Conservation (phyloP, 805 yeast genomes). For the Kodamaea kaohsiungensis region DNA sequence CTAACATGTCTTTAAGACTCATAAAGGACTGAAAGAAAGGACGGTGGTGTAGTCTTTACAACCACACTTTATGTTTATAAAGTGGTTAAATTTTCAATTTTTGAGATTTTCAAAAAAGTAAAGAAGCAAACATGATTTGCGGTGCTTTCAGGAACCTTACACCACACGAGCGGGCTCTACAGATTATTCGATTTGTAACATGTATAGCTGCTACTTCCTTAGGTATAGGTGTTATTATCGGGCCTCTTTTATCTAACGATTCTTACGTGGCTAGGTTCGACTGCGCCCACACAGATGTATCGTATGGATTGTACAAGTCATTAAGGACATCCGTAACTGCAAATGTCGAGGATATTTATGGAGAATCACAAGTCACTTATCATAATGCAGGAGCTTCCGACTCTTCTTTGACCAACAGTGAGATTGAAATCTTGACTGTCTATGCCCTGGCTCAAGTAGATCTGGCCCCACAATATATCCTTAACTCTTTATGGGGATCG, state of each 20-base stretch:
- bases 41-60: background rate
- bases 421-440: constrained; percentile 43
- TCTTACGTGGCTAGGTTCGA: constrained; percentile 40
- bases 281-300: constrained; percentile 54
- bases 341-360: constrained; percentile 13
- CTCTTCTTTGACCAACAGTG: constrained; percentile 44
- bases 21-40: too few species aligned
- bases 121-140: background rate
- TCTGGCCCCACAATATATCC: constrained; percentile 49
- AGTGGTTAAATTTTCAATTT: too few species aligned
- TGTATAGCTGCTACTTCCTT: constrained; percentile 16
- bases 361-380: background rate
- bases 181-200: constrained; percentile 23
- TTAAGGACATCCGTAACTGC: constrained; percentile 34
- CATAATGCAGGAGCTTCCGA: constrained; percentile 12
- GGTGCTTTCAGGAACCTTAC: constrained; percentile 27
- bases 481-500: constrained; percentile 43
- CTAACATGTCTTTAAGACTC: too few species aligned
- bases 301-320: constrained; percentile 51
- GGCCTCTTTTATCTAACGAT: constrained; percentile 23
- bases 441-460: constrained; percentile 50
- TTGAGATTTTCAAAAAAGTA: background rate
- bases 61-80: background rate
- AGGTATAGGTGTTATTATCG: constrained; percentile 21
- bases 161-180: constrained; percentile 25